Evolutionary conservation across 352 stramenopile species (phyloP).

Genomic region (Poterioochromonas sp.): DNA sequence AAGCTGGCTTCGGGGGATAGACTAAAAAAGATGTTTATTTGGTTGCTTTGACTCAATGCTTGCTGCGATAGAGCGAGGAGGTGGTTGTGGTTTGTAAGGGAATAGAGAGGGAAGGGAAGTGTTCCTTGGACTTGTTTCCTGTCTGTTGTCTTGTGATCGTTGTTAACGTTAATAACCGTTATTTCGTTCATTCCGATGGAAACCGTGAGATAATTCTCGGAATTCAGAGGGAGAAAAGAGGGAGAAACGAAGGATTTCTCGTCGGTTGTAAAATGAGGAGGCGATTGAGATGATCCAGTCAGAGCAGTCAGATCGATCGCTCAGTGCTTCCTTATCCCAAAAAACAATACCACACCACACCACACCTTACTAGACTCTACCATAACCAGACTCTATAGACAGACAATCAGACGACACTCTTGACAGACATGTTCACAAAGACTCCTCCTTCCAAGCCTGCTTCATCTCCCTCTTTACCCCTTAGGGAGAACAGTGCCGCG

Average conservation of each 20-base stretch:
- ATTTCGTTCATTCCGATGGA: too few species aligned
- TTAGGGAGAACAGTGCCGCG: too few species aligned
- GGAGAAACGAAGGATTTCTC: too few species aligned
- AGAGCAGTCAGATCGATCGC: too few species aligned
- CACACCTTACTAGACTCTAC: background rate
- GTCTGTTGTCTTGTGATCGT: background rate
- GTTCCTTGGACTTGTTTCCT: background rate
- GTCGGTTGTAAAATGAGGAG: too few species aligned
- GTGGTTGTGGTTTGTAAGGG: background rate
- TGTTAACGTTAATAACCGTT: too few species aligned
- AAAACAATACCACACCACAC: background rate
- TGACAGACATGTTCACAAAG: background rate
- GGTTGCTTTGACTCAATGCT: background rate
- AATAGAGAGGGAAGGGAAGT: background rate
- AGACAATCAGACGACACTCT: background rate
- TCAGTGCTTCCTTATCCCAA: background rate
- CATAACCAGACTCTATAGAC: background rate
- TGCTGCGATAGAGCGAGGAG: background rate
- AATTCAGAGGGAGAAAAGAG: too few species aligned
- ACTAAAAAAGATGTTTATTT: background rate
- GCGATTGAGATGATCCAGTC: too few species aligned
- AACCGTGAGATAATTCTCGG: too few species aligned
- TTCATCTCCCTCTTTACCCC: too few species aligned
- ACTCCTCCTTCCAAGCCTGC: background rate
- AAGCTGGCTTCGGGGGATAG: too few species aligned